Base-by-base conservation (phyloP, 2,329 filamentous ascomycete species). In the Fusarium buxicola region DNA sequence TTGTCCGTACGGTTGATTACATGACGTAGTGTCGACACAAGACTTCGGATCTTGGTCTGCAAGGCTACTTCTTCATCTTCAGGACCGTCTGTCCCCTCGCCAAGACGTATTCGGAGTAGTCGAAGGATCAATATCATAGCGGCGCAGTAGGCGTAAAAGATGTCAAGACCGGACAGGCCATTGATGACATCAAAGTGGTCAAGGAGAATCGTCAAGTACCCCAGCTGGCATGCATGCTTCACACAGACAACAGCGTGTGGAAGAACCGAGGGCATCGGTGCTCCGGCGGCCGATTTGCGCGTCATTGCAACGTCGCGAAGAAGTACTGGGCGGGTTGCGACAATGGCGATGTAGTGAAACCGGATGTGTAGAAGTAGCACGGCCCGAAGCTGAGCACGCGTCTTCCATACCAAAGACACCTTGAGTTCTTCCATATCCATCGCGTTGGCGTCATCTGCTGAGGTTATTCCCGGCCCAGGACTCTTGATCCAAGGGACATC, bases 101-200 rank as follows among this genome's bases (percentile, higher is more conserved):
- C 55, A 2, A 55, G 60, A 1, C 48, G 41, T 9, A 65, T 7
- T 10, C 60, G 41, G 1, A 67, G 53, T 9, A 66, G 18, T 3
- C 63, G n/a, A 2, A 66, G 45, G 4, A 67, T 67, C 0, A 66
- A 9, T 0, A 73, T 65, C 72, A 77, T 76, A 2, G 69, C 69
- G 2, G 73, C 71, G 38, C 71, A 75, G 54, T 76, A 76, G 30
- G 72, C 68, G 46, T 77, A 77, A 31, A 75, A 77, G 3, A 76
- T 65, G 27, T 77, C 76, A 0, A 76, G 63, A 2, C 74, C 74
- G 1, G 74, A 74, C 8, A 75, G 60, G 1, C 76, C 74, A 43
- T 76, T 74, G 7, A 77, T 45, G 1, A 74, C 65, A 16, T 70
- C 63, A 34, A 76, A 75, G 5, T 65, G 67, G 31, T 75, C 70